These are phyloP conservation scores for Aspergillaceae sp. DNA, from an alignment of 2,329 filamentous ascomycete species.

Conservation along the genomic window DNA sequence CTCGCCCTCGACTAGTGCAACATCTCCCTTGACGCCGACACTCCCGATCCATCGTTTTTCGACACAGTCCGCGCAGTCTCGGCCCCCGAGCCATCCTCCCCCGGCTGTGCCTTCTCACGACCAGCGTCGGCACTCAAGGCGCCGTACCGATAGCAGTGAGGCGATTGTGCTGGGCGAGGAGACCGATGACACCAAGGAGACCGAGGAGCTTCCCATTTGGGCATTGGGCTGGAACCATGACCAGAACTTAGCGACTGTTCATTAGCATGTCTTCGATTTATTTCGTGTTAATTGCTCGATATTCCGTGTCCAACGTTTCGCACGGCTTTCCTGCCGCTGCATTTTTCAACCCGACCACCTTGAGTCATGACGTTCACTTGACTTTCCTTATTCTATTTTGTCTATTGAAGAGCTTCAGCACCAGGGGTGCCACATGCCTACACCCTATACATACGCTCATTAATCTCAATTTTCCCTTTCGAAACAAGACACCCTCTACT, in stretches of 20 bases:
- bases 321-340: background rate
- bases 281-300: background rate
- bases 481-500: too few species aligned
- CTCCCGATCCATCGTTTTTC: constrained; percentile 33
- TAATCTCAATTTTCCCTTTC: too few species aligned
- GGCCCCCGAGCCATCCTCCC: constrained; percentile 21
- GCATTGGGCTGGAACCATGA: constrained; percentile 34
- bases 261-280: constrained; percentile 16
- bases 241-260: constrained; percentile 26
- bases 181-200: constrained; percentile 45
- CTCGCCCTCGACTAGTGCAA: constrained; percentile 27
- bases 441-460: too few species aligned
- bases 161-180: constrained; percentile 38
- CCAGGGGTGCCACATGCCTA: too few species aligned
- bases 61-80: constrained; percentile 23
- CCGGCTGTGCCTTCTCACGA: constrained; percentile 23
- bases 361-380: background rate
- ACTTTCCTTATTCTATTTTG: background rate
- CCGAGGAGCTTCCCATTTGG: constrained; percentile 42
- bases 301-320: background rate
- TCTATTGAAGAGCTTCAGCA: too few species aligned
- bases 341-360: background rate
- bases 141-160: constrained; percentile 38
- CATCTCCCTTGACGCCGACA: constrained; percentile 34
- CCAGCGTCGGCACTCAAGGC: constrained; percentile 29